Evolutionary conservation across 805 yeast species (phyloP), one percentile per base, ranked within the genome.

Genomic region (Yamadazyma insecticola): DNA sequence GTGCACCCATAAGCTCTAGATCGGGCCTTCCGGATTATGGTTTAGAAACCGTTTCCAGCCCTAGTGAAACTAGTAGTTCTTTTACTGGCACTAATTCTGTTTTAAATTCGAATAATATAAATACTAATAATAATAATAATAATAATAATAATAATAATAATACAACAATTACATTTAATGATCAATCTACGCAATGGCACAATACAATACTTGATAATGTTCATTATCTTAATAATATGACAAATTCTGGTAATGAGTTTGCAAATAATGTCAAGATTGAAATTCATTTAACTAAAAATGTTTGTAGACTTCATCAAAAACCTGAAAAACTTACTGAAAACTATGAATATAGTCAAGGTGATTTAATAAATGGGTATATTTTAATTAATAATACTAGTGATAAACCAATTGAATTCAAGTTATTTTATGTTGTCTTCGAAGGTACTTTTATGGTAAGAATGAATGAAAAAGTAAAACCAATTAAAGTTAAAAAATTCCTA

Each of bases 271-370:
- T 63, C 5, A 42, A 53, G 12, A 48, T 63, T 11, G 33, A 48
- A 4, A 40, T 60, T 13, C 44, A 43, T 21, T 63, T 61, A 40
- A 64, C 67, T 3, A 53, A 56, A 28, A 57, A 59, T 9, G 51
- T 61, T 12, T 55, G 66, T 15, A 42, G 50, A 24, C 16, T 40
- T 2, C 60, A 60, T 5, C 39, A 44, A 30, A 32, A 22, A 1
- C 63, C 63, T 4, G 51, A 43, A 19, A 36, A 42, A 16, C 52
- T 63, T 5, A 58, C 61, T 32, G 54, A 57, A 6, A 50, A 54
- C 34, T 51, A 41, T 39, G 84, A 78, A 48, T 81, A 72, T 47
- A 73, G 73, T 13, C 78, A 80, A 9, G 86, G 86, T n/a, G 88
- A 81, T 47, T 63, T 64, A 13, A 61, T 81, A 10, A 69, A 74